Conservation (phyloP, 2,329 filamentous ascomycete species). For the Huntiella bhutanensis region DNA sequence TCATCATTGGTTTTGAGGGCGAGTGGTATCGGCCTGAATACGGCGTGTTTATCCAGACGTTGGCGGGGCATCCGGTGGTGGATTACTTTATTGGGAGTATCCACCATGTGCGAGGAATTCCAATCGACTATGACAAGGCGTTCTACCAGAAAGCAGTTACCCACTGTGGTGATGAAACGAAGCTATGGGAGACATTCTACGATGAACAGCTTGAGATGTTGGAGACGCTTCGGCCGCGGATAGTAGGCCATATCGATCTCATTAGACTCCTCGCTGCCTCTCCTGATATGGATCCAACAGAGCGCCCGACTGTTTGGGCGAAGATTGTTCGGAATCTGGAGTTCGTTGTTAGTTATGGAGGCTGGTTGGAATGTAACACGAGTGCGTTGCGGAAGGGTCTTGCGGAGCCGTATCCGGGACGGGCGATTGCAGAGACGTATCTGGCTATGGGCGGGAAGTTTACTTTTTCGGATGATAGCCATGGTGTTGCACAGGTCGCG, state of each 20-base stretch:
- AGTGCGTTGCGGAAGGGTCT: slow-evolving; percentile 77
- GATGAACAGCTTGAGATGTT: slow-evolving; percentile 76
- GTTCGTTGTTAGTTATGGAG: slow-evolving; percentile 52
- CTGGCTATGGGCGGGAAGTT: slow-evolving; percentile 57
- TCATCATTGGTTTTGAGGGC: slow-evolving; percentile 79
- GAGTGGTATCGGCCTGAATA: slow-evolving; percentile 72
- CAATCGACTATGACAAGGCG: slow-evolving; percentile 67
- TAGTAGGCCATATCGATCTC: slow-evolving; percentile 90
- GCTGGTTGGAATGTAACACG: slow-evolving; percentile 77
- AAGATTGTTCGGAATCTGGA: slow-evolving; percentile 56
- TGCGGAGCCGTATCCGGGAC: slow-evolving; percentile 71
- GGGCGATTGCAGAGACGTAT: slow-evolving; percentile 59
- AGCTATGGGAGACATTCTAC: slow-evolving; percentile 69
- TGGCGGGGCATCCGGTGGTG: slow-evolving; percentile 44
- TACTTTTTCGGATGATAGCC: slow-evolving; percentile 87
- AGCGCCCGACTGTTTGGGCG: slow-evolving; percentile 50
- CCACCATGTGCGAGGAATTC: slow-evolving; percentile 69
- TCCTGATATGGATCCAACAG: slow-evolving; percentile 40
- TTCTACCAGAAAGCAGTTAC: slow-evolving; percentile 46
- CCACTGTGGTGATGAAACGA: slow-evolving; percentile 34
- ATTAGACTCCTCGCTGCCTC: slow-evolving; percentile 61
- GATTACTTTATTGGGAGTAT: slow-evolving; percentile 90
- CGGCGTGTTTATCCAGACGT: slow-evolving; percentile 33
- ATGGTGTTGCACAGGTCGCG: slow-evolving; percentile 72
- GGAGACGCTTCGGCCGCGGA: slow-evolving; percentile 43